Conservation (phyloP, 345 rosid species). For the Murraya koenigii region DNA sequence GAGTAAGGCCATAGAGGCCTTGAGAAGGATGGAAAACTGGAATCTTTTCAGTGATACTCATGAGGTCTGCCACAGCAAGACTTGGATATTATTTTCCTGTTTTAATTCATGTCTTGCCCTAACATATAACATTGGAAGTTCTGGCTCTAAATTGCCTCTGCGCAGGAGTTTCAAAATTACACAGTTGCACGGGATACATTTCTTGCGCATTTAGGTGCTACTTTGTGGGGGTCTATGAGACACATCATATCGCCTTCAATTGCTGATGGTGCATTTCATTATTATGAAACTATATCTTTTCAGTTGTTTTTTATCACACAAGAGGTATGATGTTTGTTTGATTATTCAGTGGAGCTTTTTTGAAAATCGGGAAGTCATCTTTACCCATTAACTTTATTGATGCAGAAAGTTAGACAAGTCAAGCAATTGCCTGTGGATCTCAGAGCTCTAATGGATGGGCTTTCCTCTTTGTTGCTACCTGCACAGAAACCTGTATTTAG, state of each 20-base stretch:
- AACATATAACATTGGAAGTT: constrained; percentile 14
- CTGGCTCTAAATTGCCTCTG: constrained; percentile 18
- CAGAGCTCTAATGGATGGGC: constrained; percentile 72
- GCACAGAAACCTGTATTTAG: constrained; percentile 81
- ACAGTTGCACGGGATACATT: constrained; percentile 97
- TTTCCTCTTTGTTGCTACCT: constrained; percentile 80
- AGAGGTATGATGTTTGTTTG: constrained; percentile 56
- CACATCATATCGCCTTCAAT: constrained; percentile 89
- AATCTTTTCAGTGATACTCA: constrained; percentile 79
- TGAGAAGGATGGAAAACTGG: constrained; percentile 92
- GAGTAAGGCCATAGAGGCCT: constrained; percentile 78
- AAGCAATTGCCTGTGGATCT: constrained; percentile 87
- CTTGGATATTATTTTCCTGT: neutral
- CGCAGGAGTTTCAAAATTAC: constrained; percentile 84
- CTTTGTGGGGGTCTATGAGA: constrained; percentile 94
- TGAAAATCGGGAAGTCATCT: constrained; percentile 15
- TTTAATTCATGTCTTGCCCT: constrained; percentile 9
- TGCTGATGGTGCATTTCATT: constrained; percentile 96
- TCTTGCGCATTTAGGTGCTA: constrained; percentile 94
- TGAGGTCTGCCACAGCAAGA: constrained; percentile 50
- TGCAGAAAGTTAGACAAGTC: constrained; percentile 65
- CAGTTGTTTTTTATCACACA: constrained; percentile 89
- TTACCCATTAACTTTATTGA: constrained; percentile 22
- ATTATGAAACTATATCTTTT: constrained; percentile 89
- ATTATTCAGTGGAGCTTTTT: constrained; percentile 13